Percentiles rank a stretch among this genome's conserved stretches.
Evolutionary conservation across 2,329 filamentous ascomycete species (phyloP).

Genomic region (Paecilomyces niveus): DNA sequence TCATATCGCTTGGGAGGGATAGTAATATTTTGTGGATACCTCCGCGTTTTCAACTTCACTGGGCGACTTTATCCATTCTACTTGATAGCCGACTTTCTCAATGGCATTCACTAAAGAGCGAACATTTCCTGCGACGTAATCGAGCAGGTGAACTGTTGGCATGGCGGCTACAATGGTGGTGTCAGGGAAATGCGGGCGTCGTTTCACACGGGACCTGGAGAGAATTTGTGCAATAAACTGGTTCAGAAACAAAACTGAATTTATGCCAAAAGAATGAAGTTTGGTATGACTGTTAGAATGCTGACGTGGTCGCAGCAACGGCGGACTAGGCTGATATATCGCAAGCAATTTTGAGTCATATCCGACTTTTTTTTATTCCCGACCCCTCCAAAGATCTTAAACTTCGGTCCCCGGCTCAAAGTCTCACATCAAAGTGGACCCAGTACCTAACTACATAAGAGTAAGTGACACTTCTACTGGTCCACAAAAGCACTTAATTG

Average conservation of each 20-base stretch:
- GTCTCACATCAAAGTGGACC: not conserved
- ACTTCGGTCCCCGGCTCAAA: not conserved
- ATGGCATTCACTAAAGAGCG: conserved; percentile 95
- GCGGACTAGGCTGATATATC: not conserved
- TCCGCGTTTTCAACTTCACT: conserved; percentile 79
- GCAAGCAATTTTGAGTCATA: not conserved
- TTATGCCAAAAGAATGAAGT: not conserved
- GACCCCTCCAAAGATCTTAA: not conserved
- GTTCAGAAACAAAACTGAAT: not conserved
- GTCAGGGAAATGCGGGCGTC: not conserved
- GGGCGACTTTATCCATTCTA: conserved; percentile 84
- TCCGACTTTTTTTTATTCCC: not conserved
- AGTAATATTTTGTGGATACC: conserved; percentile 57
- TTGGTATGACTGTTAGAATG: not conserved
- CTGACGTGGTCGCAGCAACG: not conserved
- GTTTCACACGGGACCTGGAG: not conserved
- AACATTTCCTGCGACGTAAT: conserved; percentile 96
- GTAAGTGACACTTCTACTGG: not conserved
- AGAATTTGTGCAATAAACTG: conserved; percentile 5
- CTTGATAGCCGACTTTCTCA: conserved; percentile 85
- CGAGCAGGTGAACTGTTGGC: conserved; percentile 48
- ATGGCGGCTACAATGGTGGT: conserved; percentile 17
- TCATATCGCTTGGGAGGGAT: not conserved
- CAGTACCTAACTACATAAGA: not conserved
- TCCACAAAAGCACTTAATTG: not conserved